Evolutionary conservation across 495 filamentous ascomycete genomes (phyloP).

Genomic region (Neurospora sp.): DNA sequence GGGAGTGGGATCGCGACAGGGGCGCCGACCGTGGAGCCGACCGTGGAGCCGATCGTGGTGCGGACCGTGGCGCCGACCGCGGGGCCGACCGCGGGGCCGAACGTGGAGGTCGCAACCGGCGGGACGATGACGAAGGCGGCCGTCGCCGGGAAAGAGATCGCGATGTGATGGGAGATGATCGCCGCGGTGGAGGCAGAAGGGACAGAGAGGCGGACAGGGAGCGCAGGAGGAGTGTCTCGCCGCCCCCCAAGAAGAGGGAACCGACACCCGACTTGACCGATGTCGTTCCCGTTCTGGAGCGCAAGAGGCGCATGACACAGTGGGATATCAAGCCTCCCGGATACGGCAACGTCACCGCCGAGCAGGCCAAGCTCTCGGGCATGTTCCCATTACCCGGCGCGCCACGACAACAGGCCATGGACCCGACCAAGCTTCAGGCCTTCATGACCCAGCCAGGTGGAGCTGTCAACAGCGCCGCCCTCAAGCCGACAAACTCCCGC

Average conservation of each 20-base stretch:
- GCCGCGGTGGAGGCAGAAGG: slow-evolving; percentile 40
- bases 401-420: slow-evolving; percentile 91
- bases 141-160: slow-evolving; percentile 37
- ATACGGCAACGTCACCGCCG: slow-evolving; percentile 97
- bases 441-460: slow-evolving; percentile 86
- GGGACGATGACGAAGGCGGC: slow-evolving; percentile 22
- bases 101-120: slow-evolving; percentile 16
- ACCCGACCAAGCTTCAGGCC: slow-evolving; percentile 84
- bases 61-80: slow-evolving; percentile 52
- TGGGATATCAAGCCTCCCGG: slow-evolving; percentile 99
- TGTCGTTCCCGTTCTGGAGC: slow-evolving; percentile 61
- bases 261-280: slow-evolving; percentile 93
- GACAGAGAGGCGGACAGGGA: slow-evolving; percentile 49
- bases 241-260: slow-evolving; percentile 81
- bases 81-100: slow-evolving; percentile 44
- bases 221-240: slow-evolving; percentile 65
- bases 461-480: slow-evolving; percentile 55
- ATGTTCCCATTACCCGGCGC: slow-evolving; percentile 98
- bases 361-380: slow-evolving; percentile 97
- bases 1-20: slow-evolving; percentile 65
- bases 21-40: slow-evolving; percentile 33
- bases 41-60: slow-evolving; percentile 15
- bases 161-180: slow-evolving; percentile 31
- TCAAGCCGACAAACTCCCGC: slow-evolving; percentile 86
- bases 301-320: slow-evolving; percentile 86